A percentile compares a stretch with the other conserved stretches of the same genome.
These are phyloP conservation scores for Puya raimondii DNA, from an alignment of 176 grass and related monocot species.

Conservation along the genomic window DNA sequence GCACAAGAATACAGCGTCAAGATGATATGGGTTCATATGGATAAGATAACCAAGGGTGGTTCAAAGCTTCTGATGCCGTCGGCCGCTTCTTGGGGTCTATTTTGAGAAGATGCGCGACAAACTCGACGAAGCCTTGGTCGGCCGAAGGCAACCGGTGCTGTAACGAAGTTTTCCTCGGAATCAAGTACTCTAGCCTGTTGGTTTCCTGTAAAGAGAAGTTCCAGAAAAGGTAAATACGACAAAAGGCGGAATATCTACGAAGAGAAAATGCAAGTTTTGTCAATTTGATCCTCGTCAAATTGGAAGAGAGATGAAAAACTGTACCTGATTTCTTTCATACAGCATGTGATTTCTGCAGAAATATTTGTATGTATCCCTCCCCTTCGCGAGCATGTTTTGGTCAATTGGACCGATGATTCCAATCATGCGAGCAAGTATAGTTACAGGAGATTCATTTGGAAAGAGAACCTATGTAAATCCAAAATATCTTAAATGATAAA, in stretches of 20 bases:
- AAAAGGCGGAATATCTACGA: no score
- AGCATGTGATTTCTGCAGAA: conserved; percentile 95
- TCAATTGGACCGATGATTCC: conserved; percentile 87
- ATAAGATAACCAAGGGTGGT: conserved; percentile 21
- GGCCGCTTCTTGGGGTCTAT: conserved; percentile 20
- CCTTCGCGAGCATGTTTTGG: conserved; percentile 92
- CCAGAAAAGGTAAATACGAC: no score
- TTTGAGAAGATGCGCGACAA: conserved; percentile 16
- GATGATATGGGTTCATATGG: conserved; percentile 10
- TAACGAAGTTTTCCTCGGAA: conserved; percentile 17
- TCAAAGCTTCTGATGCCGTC: conserved; percentile 17
- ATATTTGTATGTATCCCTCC: conserved; percentile 91
- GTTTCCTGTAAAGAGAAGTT: conserved; percentile 12
- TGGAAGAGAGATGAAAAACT: not conserved
- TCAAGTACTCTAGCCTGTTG: conserved; percentile 18
- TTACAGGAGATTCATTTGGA: conserved; percentile 95
- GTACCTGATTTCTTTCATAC: conserved; percentile 98
- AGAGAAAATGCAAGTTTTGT: no score
- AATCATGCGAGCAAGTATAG: conserved; percentile 78
- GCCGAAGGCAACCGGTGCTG: conserved; percentile 17
- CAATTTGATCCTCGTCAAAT: no score
- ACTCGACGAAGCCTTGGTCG: conserved; percentile 15
- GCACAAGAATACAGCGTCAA: no score
- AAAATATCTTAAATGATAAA: no score
- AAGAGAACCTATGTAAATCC: conserved; percentile 47